Base-by-base conservation (phyloP, 192 early-diverging fungal genomes). In the Physocladia obscura region DNA sequence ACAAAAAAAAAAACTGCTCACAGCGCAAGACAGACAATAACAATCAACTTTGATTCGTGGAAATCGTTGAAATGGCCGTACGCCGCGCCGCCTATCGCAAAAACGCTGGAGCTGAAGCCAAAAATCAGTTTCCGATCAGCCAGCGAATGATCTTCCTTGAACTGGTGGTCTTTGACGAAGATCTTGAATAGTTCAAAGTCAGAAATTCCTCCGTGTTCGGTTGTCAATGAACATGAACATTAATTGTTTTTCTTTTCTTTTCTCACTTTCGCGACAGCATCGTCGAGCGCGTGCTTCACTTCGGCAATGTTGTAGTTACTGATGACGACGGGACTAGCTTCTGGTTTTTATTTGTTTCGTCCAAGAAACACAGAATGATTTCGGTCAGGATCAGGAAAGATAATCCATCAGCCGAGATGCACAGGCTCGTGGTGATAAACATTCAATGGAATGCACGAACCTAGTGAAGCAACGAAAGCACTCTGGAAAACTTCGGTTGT, bases 121-220 rank as follows among this genome's bases (percentile, higher is more conserved):
- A 96, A 79, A 13, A 90, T 57, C 2, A 96, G 87, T 71, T 92
- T 92, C 59, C 85, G 81, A 72, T 96, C 91, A 3, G 88, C 88
- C 73, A 94, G 94, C 26, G 79, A 85, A 75, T 93, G 87, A 76
- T 84, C 85, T 78, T 96, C 77, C 3, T 27, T 52, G 61, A 79
- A 82, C 13, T 67, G 59, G 68, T 65, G 57, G 65, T 79, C 77
- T 4, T 47, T n/a, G 11, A 69, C 67, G 37, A 81, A 49, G 57
- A 81, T 70, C 80, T 81, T n/a, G 60, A 0, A 22, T 35, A 11
- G 49, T 71, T 58, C 30, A 70, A 36, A 5, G 26, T 52, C 4
- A 38, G 27, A 15, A 40, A 76, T 44, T 19, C 24, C 11, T 21
- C 34, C n/a, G 22, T 24, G n/a, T n/a, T n/a, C n/a, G n/a, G n/a